phyloP scores from a whole-genome alignment of 495 filamentous ascomycete species.

The Penicillium nucicola region DNA sequence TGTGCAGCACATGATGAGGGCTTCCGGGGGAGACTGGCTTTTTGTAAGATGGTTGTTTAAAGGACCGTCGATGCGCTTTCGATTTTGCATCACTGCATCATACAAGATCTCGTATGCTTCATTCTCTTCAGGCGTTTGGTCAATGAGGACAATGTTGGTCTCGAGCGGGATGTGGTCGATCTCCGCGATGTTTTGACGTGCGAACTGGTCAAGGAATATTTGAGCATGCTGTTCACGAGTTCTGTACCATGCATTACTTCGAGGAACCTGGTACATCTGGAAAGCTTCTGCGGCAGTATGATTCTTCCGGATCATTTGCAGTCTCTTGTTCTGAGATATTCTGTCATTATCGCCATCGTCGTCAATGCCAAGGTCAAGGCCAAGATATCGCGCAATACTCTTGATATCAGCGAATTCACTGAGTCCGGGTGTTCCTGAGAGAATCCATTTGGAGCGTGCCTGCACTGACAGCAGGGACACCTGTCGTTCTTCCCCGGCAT shows the following conservation, averaged over 20 bases:
- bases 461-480: constrained; percentile 31
- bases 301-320: constrained; percentile 19
- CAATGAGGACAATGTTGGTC: constrained; percentile 35
- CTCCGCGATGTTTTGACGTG: constrained; percentile 48
- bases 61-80: constrained; percentile 7
- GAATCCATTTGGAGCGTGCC: constrained; percentile 58
- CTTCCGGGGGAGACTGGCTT: constrained; percentile 40
- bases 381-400: constrained; percentile 52
- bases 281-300: constrained; percentile 45
- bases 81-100: constrained; percentile 39
- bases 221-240: constrained; percentile 49
- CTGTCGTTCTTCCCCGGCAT: constrained; percentile 38
- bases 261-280: constrained; percentile 37
- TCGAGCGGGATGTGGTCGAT: constrained; percentile 40
- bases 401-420: constrained; percentile 58
- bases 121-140: constrained; percentile 38
- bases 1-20: constrained; percentile 46
- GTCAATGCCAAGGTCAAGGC: constrained; percentile 52
- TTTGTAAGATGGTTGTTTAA: constrained; percentile 41
- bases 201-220: constrained; percentile 50
- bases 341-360: constrained; percentile 40
- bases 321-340: constrained; percentile 31
- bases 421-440: constrained; percentile 65
- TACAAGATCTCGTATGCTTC: constrained; percentile 47
- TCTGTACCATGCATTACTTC: constrained; percentile 50